Base-by-base conservation (phyloP, 345 rosid species). In the Punica granatum region DNA sequence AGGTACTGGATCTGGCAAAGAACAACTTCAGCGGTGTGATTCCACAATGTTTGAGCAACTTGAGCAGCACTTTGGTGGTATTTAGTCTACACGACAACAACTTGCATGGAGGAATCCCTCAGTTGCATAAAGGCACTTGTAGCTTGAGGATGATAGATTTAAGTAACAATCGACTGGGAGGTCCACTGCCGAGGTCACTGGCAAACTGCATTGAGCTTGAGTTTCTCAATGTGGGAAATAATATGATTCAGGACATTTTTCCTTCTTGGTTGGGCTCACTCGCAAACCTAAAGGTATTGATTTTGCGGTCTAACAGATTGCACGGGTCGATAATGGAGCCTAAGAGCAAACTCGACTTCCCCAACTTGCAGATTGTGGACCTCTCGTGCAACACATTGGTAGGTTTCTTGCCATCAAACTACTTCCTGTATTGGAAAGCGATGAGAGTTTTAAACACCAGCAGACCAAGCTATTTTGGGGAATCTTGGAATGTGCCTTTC, bases 151-250 rank as follows among this genome's bases (percentile, higher is more conserved):
- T 54, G 74, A 21, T 71, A 3, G 68, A 65, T 54, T 0, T 71
- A 23, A 71, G 69, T 0, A n/a, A 41, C 9, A 71, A 71, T 48
- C 51, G 0, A 31, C 15, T 71, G 12, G 14, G n/a, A 21, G 69
- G 74, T 15, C 49, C 31, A 7, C 42, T 71, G 16, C 74, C 74
- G 1, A 65, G 69, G 15, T 56, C 69, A 4, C 11, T 71, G 16
- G 58, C 30, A 18, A 39, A 64, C 19, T 71, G 74, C 25, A 31
- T 21, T 2, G 7, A 5, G 0, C 53, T 63, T 2, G 64, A 70
- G 54, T 51, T 4, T 67, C 70, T 60, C 19, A 21, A 62, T 1
- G 15, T 46, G 6, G 66, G 44, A 19, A 48, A 46, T n/a, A 69
- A 69, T 28, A 0, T 14, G 31, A 61, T 69, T 28, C 0, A 10